Base-by-base conservation (phyloP, 2,329 filamentous ascomycete genomes). In the Seiridium cupressi region DNA sequence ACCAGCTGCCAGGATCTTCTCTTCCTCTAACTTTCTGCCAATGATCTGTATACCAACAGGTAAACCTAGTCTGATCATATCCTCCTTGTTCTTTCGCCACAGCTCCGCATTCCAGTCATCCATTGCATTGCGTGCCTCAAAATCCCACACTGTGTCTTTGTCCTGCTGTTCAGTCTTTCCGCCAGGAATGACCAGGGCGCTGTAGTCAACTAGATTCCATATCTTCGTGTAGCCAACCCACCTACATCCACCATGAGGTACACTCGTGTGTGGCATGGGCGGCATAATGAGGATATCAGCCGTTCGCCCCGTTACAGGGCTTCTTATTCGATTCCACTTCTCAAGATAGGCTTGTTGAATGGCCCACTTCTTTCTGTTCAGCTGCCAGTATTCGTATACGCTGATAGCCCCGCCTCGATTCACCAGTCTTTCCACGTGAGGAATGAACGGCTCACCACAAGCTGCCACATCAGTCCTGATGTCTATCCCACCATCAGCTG, bases 371-470 rank as follows among this genome's bases (percentile, higher is more conserved):
- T 78, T 76, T 61, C 76, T 83, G 71, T 89, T 89, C 5, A 90
- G 76, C 64, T 89, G 85, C 87, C 86, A 90, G 71, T 89, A 90
- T 4, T 86, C 77, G 60, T 84, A 88, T 0, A 89, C 84, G 0
- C 84, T 86, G 11, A 89, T 84, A 1, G 84, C 69, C 9, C 77
- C 64, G 2, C 77, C 82, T 0, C 77, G 72, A 55, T 79, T 80
- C 26, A 84, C 70, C 9, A 85, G 70, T 0, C 73, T 74, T 67
- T 84, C 75, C 1, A 86, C 81, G 57, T 81, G 78, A 0, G 79
- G 78, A n/a, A 82, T 73, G 47, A 74, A 75, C 0, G 81, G 81
- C 60, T 85, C 83, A 3, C 81, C 81, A 3, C 79, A 84, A 1
- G 72, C 76, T 4, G 70, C 67, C 0, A 89, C 72, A 36, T 84